Evolutionary conservation across 2,329 filamentous ascomycete genomes (phyloP).

Genomic region (Hymenoscyphus occultus): DNA sequence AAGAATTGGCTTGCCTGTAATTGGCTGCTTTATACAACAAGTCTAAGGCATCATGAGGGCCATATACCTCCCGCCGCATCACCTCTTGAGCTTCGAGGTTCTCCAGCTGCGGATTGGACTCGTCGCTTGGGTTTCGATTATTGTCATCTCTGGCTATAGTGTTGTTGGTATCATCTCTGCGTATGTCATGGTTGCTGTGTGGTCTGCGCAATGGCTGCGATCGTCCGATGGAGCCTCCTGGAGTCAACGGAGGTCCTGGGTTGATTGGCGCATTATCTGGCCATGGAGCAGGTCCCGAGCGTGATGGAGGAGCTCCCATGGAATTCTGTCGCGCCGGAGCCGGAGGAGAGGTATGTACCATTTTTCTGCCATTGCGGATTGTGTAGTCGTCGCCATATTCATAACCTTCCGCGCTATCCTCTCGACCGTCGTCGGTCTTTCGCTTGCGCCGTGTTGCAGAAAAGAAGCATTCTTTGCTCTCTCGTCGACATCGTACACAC

Average conservation of each 20-base stretch:
- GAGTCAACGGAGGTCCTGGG: constrained; percentile 52
- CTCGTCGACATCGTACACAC: constrained; percentile 87
- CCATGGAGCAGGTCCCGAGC: constrained; percentile 32
- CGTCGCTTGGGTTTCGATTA: constrained; percentile 38
- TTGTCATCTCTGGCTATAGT: too few relatives aligned
- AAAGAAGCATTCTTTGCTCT: constrained; percentile 97
- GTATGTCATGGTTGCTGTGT: constrained; percentile 31
- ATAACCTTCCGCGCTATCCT: constrained; percentile 46
- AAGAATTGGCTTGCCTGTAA: constrained; percentile 46
- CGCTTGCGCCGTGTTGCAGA: constrained; percentile 91
- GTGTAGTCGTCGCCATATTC: constrained; percentile 58
- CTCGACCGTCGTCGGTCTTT: constrained; percentile 61
- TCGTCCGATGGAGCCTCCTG: constrained; percentile 63
- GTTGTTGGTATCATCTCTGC: too few relatives aligned
- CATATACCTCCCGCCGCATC: constrained; percentile 74
- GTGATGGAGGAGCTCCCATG: constrained; percentile 36
- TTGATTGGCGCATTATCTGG: constrained; percentile 28
- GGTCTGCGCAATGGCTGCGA: constrained; percentile 65
- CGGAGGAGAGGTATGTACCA: constrained; percentile 46
- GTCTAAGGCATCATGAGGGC: constrained; percentile 88
- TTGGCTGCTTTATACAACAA: constrained; percentile 84
- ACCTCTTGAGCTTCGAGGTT: constrained; percentile 63
- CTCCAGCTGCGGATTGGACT: constrained; percentile 59
- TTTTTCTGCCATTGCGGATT: constrained; percentile 70
- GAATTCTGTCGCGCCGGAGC: constrained; percentile 29